Percentiles rank a stretch among this genome's conserved stretches.
These are phyloP conservation scores for Phytophthora parvispora DNA, from an alignment of 352 stramenopile genomes.

Conservation along the genomic window DNA sequence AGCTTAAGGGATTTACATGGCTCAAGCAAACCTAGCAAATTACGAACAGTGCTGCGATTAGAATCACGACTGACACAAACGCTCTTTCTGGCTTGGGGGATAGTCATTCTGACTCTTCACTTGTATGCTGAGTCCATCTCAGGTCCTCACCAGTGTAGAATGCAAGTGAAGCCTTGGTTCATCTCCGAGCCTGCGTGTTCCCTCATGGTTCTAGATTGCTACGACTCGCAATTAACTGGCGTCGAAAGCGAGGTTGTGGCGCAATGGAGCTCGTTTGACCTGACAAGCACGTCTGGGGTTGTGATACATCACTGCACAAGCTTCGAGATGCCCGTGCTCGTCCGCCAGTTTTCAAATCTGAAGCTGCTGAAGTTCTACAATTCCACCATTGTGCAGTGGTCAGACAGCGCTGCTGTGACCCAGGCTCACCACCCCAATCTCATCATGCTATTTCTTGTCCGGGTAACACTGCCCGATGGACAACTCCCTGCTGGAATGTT, in stretches of 20 bases:
- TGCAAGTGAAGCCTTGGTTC: constrained; percentile 44
- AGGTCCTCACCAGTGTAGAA: constrained; percentile 12
- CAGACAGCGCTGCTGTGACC: constrained; percentile 31
- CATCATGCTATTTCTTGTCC: constrained; percentile 36
- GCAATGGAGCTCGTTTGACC: constrained; percentile 18
- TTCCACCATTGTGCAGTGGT: constrained; percentile 44
- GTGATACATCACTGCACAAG: constrained; percentile 48
- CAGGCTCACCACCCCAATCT: constrained; percentile 33
- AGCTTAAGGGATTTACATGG: background rate
- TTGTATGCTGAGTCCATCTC: constrained; percentile 12
- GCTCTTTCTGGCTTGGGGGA: constrained; percentile 31
- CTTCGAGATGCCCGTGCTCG: constrained; percentile 35
- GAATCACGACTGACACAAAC: constrained; percentile 1
- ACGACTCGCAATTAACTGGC: constrained; percentile 9
- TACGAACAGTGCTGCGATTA: background rate
- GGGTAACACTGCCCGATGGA: constrained; percentile 15
- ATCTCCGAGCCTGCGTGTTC: constrained; percentile 26
- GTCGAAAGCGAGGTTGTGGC: constrained; percentile 11
- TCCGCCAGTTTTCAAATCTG: constrained; percentile 42
- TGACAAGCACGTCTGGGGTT: constrained; percentile 15
- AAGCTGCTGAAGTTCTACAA: constrained; percentile 57
- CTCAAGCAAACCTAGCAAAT: background rate
- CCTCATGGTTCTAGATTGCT: constrained; percentile 35
- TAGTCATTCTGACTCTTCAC: constrained; percentile 29
- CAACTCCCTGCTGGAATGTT: constrained; percentile 9